Evolutionary conservation across 805 yeast species (phyloP).

Genomic region (Candida koratica): DNA sequence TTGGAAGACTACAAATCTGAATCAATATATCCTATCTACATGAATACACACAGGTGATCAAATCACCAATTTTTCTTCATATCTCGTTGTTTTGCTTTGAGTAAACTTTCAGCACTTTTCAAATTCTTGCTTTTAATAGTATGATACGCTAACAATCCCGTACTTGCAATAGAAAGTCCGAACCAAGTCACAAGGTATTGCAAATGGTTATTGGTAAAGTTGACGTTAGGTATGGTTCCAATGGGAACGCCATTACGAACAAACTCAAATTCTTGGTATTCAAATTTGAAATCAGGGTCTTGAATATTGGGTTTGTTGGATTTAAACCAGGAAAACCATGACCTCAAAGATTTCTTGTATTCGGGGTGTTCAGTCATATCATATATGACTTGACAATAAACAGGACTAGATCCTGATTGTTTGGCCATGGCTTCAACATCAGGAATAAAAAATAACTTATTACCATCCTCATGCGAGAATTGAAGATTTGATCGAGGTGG

Average conservation of each 20-base stretch:
- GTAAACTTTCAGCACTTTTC: slow-evolving; percentile 36
- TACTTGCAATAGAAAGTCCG: slow-evolving; percentile 71
- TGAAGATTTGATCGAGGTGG: slow-evolving; percentile 60
- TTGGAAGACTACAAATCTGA: background rate
- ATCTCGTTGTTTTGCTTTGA: slow-evolving; percentile 37
- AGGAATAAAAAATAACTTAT: slow-evolving; percentile 70
- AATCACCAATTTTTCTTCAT: slow-evolving; percentile 26
- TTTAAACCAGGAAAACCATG: slow-evolving; percentile 27
- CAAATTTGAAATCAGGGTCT: slow-evolving; percentile 30
- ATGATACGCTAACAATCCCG: slow-evolving; percentile 53
- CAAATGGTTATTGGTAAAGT: slow-evolving; percentile 81
- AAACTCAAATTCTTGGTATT: slow-evolving; percentile 49
- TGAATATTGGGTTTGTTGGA: slow-evolving; percentile 10
- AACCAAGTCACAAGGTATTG: slow-evolving; percentile 96
- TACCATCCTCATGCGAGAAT: slow-evolving; percentile 62
- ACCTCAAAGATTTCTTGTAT: slow-evolving; percentile 35
- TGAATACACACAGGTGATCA: slow-evolving; percentile 3
- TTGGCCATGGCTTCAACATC: slow-evolving; percentile 80
- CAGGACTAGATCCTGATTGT: slow-evolving; percentile 61
- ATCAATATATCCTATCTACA: slow-evolving; percentile 3
- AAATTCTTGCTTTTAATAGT: slow-evolving; percentile 28
- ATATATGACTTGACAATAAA: slow-evolving; percentile 71
- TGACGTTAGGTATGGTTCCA: slow-evolving; percentile 78
- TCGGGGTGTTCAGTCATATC: slow-evolving; percentile 65
- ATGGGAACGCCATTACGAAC: slow-evolving; percentile 83